Conservation (phyloP, 2,329 filamentous ascomycete genomes). For the Rhexocercosporidium sp. region DNA sequence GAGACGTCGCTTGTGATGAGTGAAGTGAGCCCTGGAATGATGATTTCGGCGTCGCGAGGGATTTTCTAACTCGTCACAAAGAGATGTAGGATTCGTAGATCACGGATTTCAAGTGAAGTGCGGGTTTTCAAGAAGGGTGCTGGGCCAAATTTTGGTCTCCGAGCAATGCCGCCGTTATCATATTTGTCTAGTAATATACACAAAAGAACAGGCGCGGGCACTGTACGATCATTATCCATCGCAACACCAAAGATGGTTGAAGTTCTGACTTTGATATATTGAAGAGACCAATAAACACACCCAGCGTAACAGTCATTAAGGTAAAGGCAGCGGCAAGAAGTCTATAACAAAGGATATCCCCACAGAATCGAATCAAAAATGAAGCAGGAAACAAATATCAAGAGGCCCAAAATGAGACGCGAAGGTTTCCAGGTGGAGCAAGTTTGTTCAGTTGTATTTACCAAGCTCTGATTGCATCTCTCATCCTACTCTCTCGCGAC, state of each 20-base stretch:
- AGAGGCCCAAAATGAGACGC: not conserved
- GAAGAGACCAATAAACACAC: conserved; percentile 35
- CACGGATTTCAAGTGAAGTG: too few relatives aligned
- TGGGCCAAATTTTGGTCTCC: conserved; percentile 37
- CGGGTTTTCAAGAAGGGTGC: conserved; percentile 21
- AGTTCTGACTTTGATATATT: conserved; percentile 3
- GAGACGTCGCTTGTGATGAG: too few relatives aligned
- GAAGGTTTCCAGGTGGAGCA: conserved; percentile 13
- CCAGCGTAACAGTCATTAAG: conserved; percentile 33
- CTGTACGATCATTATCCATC: not conserved
- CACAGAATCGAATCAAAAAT: conserved; percentile 15
- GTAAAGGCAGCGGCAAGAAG: conserved; percentile 14
- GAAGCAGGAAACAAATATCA: not conserved
- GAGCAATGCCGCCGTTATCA: conserved; percentile 31
- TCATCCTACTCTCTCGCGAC: conserved; percentile 11
- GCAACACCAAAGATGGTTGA: not conserved
- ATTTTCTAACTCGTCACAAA: too few relatives aligned
- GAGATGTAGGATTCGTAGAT: too few relatives aligned
- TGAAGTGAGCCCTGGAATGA: too few relatives aligned
- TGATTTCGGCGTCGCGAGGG: too few relatives aligned
- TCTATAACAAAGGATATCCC: conserved; percentile 1
- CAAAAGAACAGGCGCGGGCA: conserved; percentile 21
- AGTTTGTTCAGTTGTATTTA: conserved; percentile 25
- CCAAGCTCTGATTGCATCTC: conserved; percentile 17
- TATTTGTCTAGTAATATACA: conserved; percentile 20